Base-by-base conservation (phyloP, 2,329 filamentous ascomycete genomes). In the Tolypocladium ophioglossoides region DNA sequence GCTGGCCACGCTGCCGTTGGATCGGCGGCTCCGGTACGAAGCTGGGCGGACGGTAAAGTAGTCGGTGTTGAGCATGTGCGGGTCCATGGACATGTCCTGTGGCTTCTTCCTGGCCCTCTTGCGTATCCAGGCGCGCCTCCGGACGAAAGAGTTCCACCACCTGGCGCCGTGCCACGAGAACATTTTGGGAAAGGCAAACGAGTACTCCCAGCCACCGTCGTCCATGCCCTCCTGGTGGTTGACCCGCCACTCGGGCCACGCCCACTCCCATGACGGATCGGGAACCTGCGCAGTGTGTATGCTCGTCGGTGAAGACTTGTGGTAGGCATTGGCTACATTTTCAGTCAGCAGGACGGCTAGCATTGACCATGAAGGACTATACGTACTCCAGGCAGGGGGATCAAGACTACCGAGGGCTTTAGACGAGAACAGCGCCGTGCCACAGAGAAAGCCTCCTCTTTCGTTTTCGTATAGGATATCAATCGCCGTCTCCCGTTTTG, bases 391-490 rank as follows among this genome's bases (percentile, higher is more conserved):
- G 0, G 91, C 78, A 9, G 87, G 72, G 0, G 91, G 90, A 65
- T 99, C 94, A 50, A 95, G 80, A 57, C 89, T 87, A 38, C 95
- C 84, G 1, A 99, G 78, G 2, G 91, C 92, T 58, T 85, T 86
- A 9, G 84, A 80, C 1, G 91, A 95, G 74, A 96, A 99, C n/a
- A 95, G 78, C 0, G 91, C 85, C 14, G 91, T 80, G 32, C 94
- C 92, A 63, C 92, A 97, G 57, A 95, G 76, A 65, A 96, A 95
- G 40, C 83, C 85, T 12, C 94, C 94, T 55, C 94, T 82, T 72
- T 99, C 89, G 65, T 99, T 99, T 69, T 99, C 94, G 70, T 95
- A 97, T 0, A 99, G 76, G 6, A 97, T 81, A 59, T 99, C 94
- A 57, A 97, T 83, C 32, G 81, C 85, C 2, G 76, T 75, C 59